phyloP scores from a whole-genome alignment of 1,139 yeast species.

The Nematodospora anomalae region DNA sequence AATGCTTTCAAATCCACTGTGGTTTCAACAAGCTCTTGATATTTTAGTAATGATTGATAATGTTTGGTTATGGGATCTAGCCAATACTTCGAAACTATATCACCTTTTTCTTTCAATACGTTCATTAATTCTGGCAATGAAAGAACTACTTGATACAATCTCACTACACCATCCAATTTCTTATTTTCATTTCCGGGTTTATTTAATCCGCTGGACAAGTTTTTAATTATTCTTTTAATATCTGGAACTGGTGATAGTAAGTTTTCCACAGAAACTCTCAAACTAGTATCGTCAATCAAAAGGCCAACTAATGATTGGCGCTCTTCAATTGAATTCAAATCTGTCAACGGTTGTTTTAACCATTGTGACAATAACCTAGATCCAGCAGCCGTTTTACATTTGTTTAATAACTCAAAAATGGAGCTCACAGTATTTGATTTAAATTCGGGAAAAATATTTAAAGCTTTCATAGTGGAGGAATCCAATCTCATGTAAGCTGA shows the following conservation, averaged over 20 bases:
- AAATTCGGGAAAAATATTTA: slow-evolving; percentile 73
- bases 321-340: slow-evolving; percentile 53
- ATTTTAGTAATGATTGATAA: slow-evolving; percentile 56
- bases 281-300: slow-evolving; percentile 65
- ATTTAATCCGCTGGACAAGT: slow-evolving; percentile 47
- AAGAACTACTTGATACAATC: slow-evolving; percentile 77
- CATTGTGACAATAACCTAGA: slow-evolving; percentile 84
- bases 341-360: slow-evolving; percentile 92
- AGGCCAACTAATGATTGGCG: slow-evolving; percentile 75
- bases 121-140: slow-evolving; percentile 67
- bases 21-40: slow-evolving; percentile 85
- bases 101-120: slow-evolving; percentile 27
- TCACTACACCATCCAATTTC: slow-evolving; percentile 82
- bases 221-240: slow-evolving; percentile 69
- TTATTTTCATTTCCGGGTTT: slow-evolving; percentile 40
- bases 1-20: slow-evolving; percentile 85
- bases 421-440: slow-evolving; percentile 51
- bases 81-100: slow-evolving; percentile 55
- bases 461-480: slow-evolving; percentile 83
- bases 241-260: slow-evolving; percentile 79
- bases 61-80: slow-evolving; percentile 52
- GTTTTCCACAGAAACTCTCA: slow-evolving; percentile 69
- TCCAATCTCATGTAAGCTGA: slow-evolving; percentile 84
- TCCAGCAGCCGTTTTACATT: slow-evolving; percentile 86
- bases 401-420: slow-evolving; percentile 78